phyloP scores from a whole-genome alignment of 805 yeast genomes.

The Clavispora santaluciae region DNA sequence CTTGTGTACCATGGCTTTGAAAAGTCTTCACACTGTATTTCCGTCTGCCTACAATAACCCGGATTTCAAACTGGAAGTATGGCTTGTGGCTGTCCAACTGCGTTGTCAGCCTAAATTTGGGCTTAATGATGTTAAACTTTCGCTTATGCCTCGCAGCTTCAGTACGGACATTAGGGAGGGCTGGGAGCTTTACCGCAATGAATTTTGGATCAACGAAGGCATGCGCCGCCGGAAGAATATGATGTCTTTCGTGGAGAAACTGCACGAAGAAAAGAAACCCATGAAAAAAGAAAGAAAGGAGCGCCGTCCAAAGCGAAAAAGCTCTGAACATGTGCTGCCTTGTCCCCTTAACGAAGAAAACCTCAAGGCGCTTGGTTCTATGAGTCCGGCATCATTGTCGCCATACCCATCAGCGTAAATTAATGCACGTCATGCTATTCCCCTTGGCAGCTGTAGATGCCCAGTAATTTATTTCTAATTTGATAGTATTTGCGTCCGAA shows the following conservation, averaged over 20 bases:
- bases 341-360: not conserved
- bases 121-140: slow-evolving; percentile 67
- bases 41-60: slow-evolving; percentile 29
- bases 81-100: slow-evolving; percentile 37
- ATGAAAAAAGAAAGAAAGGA: slow-evolving; percentile 36
- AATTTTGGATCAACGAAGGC: slow-evolving; percentile 87
- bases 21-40: slow-evolving; percentile 29
- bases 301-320: slow-evolving; percentile 20
- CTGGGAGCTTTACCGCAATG: slow-evolving; percentile 92
- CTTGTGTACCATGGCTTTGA: slow-evolving; percentile 25
- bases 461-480: no score
- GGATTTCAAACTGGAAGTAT: slow-evolving; percentile 32
- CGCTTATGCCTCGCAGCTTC: slow-evolving; percentile 76
- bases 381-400: slow-evolving; percentile 3
- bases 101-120: slow-evolving; percentile 63
- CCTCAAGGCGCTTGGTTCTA: slow-evolving; percentile 2
- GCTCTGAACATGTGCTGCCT: slow-evolving; percentile 4
- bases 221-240: slow-evolving; percentile 47
- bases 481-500: no score
- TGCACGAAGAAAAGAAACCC: slow-evolving; percentile 9
- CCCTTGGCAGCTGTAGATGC: no score
- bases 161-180: slow-evolving; percentile 81
- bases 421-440: not conserved
- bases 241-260: slow-evolving; percentile 22
- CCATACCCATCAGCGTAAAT: not conserved